phyloP scores from a whole-genome alignment of 2,329 filamentous ascomycete genomes.

The Calonectria naviculata region DNA sequence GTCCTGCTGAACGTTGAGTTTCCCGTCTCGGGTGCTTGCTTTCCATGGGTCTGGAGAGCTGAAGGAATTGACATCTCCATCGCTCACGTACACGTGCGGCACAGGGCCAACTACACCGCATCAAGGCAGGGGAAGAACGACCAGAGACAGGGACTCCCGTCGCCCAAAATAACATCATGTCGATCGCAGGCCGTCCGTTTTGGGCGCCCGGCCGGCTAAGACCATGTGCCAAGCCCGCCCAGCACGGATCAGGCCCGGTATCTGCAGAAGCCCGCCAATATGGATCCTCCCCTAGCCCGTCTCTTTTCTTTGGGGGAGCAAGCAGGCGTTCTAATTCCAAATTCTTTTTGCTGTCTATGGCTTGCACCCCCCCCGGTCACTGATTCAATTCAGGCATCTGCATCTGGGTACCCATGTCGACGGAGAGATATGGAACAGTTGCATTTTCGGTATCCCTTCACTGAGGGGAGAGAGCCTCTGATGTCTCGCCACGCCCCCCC shows the following conservation, averaged over 20 bases:
- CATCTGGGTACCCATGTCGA: not conserved
- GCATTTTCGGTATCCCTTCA: not conserved
- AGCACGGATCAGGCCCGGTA: slow-evolving; percentile 3
- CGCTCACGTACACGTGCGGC: slow-evolving; percentile 4
- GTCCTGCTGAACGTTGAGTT: not conserved
- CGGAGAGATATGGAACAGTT: not conserved
- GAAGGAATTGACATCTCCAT: not conserved
- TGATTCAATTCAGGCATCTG: not conserved
- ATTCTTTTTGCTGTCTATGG: not conserved
- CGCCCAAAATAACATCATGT: slow-evolving; percentile 7
- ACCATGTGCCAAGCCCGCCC: not conserved
- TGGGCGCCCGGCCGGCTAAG: not conserved
- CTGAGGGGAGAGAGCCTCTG: not conserved
- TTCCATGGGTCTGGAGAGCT: not conserved
- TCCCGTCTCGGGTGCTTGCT: not conserved
- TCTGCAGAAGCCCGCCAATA: not conserved
- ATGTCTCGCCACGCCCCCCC: not conserved
- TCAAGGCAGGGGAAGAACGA: not conserved
- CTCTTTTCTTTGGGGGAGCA: not conserved
- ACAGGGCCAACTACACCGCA: not conserved
- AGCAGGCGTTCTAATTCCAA: not conserved
- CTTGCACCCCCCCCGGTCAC: not conserved
- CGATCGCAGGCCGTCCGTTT: not conserved
- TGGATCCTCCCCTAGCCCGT: not conserved
- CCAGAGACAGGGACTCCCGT: slow-evolving; percentile 3